Conservation (phyloP, 2,329 filamentous ascomycete species). For the Aspergillus intermedius region DNA sequence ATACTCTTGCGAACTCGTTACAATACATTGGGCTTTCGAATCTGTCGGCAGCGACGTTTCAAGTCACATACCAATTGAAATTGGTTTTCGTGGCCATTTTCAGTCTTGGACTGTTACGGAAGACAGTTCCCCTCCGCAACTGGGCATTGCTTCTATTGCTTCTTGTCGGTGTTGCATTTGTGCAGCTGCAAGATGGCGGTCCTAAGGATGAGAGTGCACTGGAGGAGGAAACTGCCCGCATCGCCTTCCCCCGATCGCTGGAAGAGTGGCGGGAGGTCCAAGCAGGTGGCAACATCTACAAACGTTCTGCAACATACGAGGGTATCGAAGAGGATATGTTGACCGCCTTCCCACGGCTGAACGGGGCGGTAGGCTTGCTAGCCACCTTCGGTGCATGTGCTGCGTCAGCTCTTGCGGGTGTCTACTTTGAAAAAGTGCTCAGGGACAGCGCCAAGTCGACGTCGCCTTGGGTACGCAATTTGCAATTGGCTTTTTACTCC, state of each 20-base stretch:
- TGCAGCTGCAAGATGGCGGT: slow-evolving; percentile 66
- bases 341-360: slow-evolving; percentile 55
- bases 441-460: slow-evolving; percentile 72
- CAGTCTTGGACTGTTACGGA: slow-evolving; percentile 69
- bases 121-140: slow-evolving; percentile 62
- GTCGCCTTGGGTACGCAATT: slow-evolving; percentile 88
- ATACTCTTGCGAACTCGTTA: slow-evolving; percentile 87
- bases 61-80: slow-evolving; percentile 90
- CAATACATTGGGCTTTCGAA: slow-evolving; percentile 91
- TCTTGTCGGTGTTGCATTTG: slow-evolving; percentile 73
- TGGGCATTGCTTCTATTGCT: slow-evolving; percentile 77
- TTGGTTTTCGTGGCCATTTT: slow-evolving; percentile 86
- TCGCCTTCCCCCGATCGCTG: slow-evolving; percentile 70
- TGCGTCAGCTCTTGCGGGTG: slow-evolving; percentile 76
- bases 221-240: slow-evolving; percentile 54
- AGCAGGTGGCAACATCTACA: slow-evolving; percentile 46
- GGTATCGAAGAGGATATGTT: slow-evolving; percentile 65
- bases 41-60: slow-evolving; percentile 84
- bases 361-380: slow-evolving; percentile 69
- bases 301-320: slow-evolving; percentile 81
- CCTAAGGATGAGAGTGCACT: slow-evolving; percentile 44
- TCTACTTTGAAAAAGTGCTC: slow-evolving; percentile 67
- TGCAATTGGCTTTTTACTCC: slow-evolving; percentile 91
- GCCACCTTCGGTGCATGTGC: slow-evolving; percentile 72
- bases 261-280: slow-evolving; percentile 63